These are phyloP conservation scores for Wilcoxina mikolae DNA, from an alignment of 495 filamentous ascomycete species.

Conservation along the genomic window DNA sequence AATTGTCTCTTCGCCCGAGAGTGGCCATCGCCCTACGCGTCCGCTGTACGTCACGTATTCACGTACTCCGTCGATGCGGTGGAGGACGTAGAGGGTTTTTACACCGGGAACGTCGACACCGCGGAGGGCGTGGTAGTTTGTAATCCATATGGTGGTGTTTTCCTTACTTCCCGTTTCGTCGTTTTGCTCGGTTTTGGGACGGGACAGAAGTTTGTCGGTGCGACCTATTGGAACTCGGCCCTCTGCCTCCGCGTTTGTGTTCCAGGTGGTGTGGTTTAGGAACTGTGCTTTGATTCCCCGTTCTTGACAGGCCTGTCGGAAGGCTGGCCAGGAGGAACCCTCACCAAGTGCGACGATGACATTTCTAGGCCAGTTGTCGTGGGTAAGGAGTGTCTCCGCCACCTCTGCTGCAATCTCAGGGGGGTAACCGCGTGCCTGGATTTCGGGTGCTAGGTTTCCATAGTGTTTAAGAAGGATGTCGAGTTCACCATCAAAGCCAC, in stretches of 20 bases:
- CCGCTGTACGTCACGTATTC: conserved; percentile 25
- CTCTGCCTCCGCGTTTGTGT: conserved; percentile 1
- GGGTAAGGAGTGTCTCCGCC: conserved; percentile 14
- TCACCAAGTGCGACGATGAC: conserved; percentile 14
- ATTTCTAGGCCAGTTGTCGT: conserved; percentile 22
- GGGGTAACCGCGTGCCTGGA: conserved; percentile 15
- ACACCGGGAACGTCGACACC: conserved; percentile 21
- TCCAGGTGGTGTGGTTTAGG: conserved; percentile 15
- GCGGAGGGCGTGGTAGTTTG: conserved; percentile 12
- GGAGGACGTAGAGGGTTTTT: conserved; percentile 22
- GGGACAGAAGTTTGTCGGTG: conserved; percentile 15
- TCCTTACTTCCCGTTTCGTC: conserved; percentile 5
- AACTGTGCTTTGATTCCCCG: conserved; percentile 10
- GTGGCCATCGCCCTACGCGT: conserved; percentile 25
- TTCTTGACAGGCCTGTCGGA: conserved; percentile 4
- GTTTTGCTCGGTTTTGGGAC: background rate
- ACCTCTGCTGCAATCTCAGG: conserved; percentile 4
- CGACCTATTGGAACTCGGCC: conserved; percentile 17
- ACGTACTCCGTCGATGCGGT: conserved; percentile 17
- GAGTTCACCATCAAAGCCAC: background rate
- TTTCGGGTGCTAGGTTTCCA: background rate
- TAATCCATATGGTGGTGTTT: conserved; percentile 21
- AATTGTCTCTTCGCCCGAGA: background rate
- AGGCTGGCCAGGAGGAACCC: background rate
- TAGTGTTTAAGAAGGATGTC: background rate